Percentiles rank a stretch among this genome's conserved stretches.
These are phyloP conservation scores for Amaranthus palmeri DNA, from an alignment of 148 eudicot species.

Conservation along the genomic window DNA sequence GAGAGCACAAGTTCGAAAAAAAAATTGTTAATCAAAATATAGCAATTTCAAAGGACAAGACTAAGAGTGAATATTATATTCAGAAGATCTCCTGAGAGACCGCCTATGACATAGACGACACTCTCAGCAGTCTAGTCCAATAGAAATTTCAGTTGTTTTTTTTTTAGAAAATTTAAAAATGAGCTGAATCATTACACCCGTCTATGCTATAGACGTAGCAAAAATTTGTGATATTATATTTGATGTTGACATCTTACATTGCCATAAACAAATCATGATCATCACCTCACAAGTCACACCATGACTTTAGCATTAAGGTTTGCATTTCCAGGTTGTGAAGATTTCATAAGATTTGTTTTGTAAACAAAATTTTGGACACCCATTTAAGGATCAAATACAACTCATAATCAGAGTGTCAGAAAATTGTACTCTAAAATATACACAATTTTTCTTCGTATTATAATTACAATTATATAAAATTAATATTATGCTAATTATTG, in stretches of 20 bases:
- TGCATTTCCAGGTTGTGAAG: constrained; percentile 24
- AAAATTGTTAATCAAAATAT: too few species aligned
- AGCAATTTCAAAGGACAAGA: too few species aligned
- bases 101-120: too few species aligned
- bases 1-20: too few species aligned
- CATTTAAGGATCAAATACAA: constrained; percentile 8
- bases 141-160: too few species aligned
- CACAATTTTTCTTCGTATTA: neutral
- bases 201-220: too few species aligned
- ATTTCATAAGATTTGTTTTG: constrained; percentile 9
- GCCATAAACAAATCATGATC: constrained; percentile 6
- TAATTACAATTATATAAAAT: neutral
- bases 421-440: neutral
- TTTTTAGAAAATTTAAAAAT: too few species aligned
- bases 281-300: neutral
- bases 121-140: too few species aligned
- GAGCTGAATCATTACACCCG: too few species aligned
- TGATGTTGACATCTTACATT: neutral
- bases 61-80: too few species aligned
- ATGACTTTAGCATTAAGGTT: constrained; percentile 8
- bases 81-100: too few species aligned
- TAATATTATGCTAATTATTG: constrained; percentile 1
- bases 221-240: too few species aligned
- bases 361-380: neutral
- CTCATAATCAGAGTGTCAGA: constrained; percentile 16